Evolutionary conservation across 768 basidiomycete genomes (phyloP).

Genomic region (Cystobasidium tubakii): DNA sequence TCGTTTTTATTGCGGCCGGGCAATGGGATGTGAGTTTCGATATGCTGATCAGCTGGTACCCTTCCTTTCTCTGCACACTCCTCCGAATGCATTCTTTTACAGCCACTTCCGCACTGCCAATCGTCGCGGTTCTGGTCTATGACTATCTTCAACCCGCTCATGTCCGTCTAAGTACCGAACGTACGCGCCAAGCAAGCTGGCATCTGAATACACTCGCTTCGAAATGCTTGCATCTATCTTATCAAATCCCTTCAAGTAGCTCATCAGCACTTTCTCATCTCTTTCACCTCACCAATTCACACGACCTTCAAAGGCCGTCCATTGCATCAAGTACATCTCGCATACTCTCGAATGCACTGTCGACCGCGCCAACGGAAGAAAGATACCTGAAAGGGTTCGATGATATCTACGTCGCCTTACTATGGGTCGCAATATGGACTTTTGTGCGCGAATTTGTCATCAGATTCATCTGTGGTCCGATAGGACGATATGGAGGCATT

Average conservation of each 20-base stretch:
- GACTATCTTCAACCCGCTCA: conserved; percentile 12
- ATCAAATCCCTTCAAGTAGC: conserved; percentile 12
- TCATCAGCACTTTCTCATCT: conserved; percentile 30
- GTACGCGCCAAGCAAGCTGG: conserved; percentile 19
- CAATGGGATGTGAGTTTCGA: too few species aligned
- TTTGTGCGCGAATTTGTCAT: conserved; percentile 72
- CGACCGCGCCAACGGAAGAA: not conserved
- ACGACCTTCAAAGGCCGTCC: not conserved
- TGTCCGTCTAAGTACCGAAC: conserved; percentile 5
- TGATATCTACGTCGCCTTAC: conserved; percentile 72
- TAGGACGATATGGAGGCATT: conserved; percentile 68
- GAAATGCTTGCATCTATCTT: conserved; percentile 29
- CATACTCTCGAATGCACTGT: conserved; percentile 4
- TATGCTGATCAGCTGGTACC: too few species aligned
- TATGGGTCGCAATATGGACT: conserved; percentile 83
- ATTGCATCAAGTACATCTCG: not conserved
- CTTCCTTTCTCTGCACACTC: too few species aligned
- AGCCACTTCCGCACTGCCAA: conserved; percentile 12
- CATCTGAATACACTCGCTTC: not conserved
- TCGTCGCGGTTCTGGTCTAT: conserved; percentile 14
- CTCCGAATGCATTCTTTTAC: too few species aligned
- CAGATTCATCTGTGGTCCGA: conserved; percentile 67
- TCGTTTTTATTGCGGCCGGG: too few species aligned
- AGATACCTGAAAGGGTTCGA: conserved; percentile 26
- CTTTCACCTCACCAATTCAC: conserved; percentile 3